Percentiles rank a stretch among this genome's conserved stretches.
Conservation (phyloP, 192 early-diverging fungal species). For the Diversispora epigaea region DNA sequence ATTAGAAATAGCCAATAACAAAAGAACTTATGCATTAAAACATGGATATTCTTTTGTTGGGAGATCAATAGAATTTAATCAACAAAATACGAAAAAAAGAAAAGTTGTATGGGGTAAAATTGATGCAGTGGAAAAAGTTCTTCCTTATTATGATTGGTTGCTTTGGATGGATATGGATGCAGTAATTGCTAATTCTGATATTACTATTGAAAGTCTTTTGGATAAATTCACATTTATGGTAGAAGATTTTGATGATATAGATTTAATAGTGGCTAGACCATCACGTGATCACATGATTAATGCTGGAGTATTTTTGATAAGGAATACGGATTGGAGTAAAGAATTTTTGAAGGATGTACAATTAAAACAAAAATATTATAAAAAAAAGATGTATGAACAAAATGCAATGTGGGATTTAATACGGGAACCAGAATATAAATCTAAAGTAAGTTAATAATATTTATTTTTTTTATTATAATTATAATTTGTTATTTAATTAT, state of each 20-base stretch:
- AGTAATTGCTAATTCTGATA: constrained; percentile 46
- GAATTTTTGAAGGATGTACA: constrained; percentile 50
- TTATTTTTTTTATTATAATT: neutral
- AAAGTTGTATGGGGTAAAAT: constrained; percentile 62
- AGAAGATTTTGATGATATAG: constrained; percentile 41
- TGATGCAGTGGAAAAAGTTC: constrained; percentile 52
- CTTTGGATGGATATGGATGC: constrained; percentile 69
- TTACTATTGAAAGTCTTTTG: constrained; percentile 44
- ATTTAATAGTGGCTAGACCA: constrained; percentile 52
- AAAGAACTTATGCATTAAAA: constrained; percentile 51
- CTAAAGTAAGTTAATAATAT: constrained; percentile 30
- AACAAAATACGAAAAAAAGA: constrained; percentile 46
- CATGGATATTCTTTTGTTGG: constrained; percentile 59
- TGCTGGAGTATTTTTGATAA: constrained; percentile 59
- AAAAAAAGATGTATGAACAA: constrained; percentile 49
- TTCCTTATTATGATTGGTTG: constrained; percentile 64
- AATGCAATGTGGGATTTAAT: constrained; percentile 59
- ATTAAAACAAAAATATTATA: constrained; percentile 35
- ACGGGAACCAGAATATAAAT: constrained; percentile 36
- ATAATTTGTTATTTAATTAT: neutral
- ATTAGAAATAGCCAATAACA: constrained; percentile 48
- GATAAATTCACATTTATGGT: constrained; percentile 36
- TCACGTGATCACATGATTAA: constrained; percentile 53
- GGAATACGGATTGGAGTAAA: constrained; percentile 54
- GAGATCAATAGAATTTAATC: constrained; percentile 53